Conservation (phyloP, 495 filamentous ascomycete species). For the Amorphotheca resinae region DNA sequence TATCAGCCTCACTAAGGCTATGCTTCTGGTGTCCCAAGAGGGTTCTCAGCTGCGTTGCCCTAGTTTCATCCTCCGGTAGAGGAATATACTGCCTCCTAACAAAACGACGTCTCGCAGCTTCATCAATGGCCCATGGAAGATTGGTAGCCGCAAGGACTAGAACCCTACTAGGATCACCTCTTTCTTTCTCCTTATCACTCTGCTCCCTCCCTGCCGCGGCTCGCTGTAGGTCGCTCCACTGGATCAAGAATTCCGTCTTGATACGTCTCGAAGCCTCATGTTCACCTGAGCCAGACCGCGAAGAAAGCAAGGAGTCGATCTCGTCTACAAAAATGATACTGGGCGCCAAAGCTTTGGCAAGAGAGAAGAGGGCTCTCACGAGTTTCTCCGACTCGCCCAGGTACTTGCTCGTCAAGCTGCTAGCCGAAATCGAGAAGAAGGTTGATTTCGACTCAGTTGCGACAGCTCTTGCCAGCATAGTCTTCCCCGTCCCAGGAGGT, state of each 20-base stretch:
- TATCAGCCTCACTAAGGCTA: slow-evolving; percentile 58
- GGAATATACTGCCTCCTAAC: slow-evolving; percentile 95
- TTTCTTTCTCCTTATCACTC: slow-evolving; percentile 49
- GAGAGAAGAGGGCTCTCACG: slow-evolving; percentile 79
- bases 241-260: slow-evolving; percentile 96
- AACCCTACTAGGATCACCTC: slow-evolving; percentile 82
- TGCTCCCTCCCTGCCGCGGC: slow-evolving; percentile 80
- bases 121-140: slow-evolving; percentile 95
- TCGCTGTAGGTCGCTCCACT: slow-evolving; percentile 88
- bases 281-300: slow-evolving; percentile 71
- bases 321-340: slow-evolving; percentile 99
- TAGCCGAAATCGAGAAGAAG: slow-evolving; percentile 94
- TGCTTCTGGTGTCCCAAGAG: slow-evolving; percentile 83
- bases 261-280: slow-evolving; percentile 89
- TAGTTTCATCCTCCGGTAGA: slow-evolving; percentile 70
- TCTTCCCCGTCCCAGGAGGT: slow-evolving; percentile 93
- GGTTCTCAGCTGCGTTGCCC: slow-evolving; percentile 62
- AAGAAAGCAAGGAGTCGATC: slow-evolving; percentile 87
- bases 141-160: slow-evolving; percentile 95
- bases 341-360: slow-evolving; percentile 83
- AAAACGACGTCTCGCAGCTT: slow-evolving; percentile 83
- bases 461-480: slow-evolving; percentile 91
- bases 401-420: slow-evolving; percentile 89
- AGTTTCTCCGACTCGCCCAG: slow-evolving; percentile 95
- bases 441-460: slow-evolving; percentile 91